Base-by-base conservation (phyloP, 306 rosid species). In the Gleditsia sinensis region DNA sequence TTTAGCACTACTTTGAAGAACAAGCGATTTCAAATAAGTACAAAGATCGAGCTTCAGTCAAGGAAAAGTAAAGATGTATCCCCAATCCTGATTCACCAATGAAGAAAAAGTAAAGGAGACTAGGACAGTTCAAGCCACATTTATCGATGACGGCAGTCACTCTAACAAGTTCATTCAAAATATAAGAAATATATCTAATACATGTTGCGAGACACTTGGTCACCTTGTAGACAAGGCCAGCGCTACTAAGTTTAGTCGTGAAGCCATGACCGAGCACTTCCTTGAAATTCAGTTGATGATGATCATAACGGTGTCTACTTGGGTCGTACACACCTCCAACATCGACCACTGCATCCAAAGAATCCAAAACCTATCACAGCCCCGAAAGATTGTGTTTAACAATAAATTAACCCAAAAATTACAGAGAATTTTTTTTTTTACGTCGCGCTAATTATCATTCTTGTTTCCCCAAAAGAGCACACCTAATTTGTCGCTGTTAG, bases 201-300 rank as follows among this genome's bases (percentile, higher is more conserved):
- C 34, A 64, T 4, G 5, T 8, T 17, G 7, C 11, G 20, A 42
- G 42, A 63, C 21, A 48, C n/a, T 24, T 2, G 12, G 6, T 33
- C 51, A 88, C 92, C 83, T 85, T 88, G 66, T 88, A 88, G 82
- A 88, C 82, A 34, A 88, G 86, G 55, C 92, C 92, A 30, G 92
- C 88, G 67, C 86, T 85, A 1, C 92, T 85, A 43, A 88, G 89
- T 37, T 83, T 88, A 60, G 88, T 85, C 23, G 53, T 20, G 48
- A 83, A 83, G 53, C 85, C 84, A 66, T 69, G 42, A 42, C 83
- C 86, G 20, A 83, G 68, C 6, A 83, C 78, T 64, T 85, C 80
- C 45, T 77, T 28, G 42, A 88, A 88, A 20, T 48, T 86, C 19
- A 39, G 71, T 20, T 85, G 89, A 70, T 85, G 89, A 57, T 85